phyloP scores from a whole-genome alignment of 352 stramenopile species.

The Phytophthora palmivora region DNA sequence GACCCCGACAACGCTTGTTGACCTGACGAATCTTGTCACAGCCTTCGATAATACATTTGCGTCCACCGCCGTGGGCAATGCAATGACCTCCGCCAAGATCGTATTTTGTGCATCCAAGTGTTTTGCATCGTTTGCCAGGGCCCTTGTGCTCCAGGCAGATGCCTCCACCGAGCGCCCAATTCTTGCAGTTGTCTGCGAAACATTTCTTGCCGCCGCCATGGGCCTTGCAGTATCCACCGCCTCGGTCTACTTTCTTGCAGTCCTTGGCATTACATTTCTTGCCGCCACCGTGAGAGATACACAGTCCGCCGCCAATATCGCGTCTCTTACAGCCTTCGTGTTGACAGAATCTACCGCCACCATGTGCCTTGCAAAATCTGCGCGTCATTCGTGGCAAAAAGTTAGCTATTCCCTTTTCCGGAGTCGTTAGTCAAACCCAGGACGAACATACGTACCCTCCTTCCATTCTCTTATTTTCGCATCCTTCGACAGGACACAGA shows the following conservation, averaged over 20 bases:
- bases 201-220: constrained; percentile 89
- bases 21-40: constrained; percentile 89
- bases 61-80: constrained; percentile 84
- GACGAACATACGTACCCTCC: constrained; percentile 51
- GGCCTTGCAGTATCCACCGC: constrained; percentile 82
- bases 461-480: constrained; percentile 88
- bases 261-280: constrained; percentile 81
- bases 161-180: constrained; percentile 83
- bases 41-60: constrained; percentile 84
- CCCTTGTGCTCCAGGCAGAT: constrained; percentile 84
- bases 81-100: constrained; percentile 85
- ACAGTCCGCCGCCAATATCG: constrained; percentile 87
- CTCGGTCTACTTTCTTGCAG: constrained; percentile 84
- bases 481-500: constrained; percentile 76
- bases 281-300: constrained; percentile 87
- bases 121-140: constrained; percentile 82
- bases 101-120: constrained; percentile 80
- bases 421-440: background rate
- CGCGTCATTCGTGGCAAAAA: constrained; percentile 1
- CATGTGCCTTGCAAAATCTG: constrained; percentile 87
- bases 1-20: constrained; percentile 84
- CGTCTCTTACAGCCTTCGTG: constrained; percentile 76
- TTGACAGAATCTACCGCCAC: constrained; percentile 82
- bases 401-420: background rate
- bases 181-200: constrained; percentile 73